Evolutionary conservation across 768 basidiomycete genomes (phyloP), one percentile per base, ranked within the genome.

Genomic region (button mushroom (Agaricus bisporus)): DNA sequence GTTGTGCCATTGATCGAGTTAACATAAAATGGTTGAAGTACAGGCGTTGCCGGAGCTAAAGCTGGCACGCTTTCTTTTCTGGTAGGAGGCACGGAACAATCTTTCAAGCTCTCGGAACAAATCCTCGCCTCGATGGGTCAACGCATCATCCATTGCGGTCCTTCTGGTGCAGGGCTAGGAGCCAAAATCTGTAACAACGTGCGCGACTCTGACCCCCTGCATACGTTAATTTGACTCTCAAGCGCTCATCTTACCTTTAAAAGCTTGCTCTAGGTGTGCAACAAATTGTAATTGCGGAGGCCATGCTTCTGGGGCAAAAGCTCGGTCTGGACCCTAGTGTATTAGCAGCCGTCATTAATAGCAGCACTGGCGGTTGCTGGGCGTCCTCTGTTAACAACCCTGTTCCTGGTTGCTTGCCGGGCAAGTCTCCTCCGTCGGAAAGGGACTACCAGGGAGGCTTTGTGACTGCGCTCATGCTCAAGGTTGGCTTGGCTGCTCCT

Each of bases 171-270:
- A 2, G 92, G 92, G 0, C 70, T 95, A 9, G 91, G 81, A 0
- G 91, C 91, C 2, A 95, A 95, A 71, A 91, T 95, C 36, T 92
- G 90, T 71, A 95, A 94, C 68, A 95, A 95, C 67, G 78, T 82
- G 54, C 61, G 68, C 73, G 56, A 62, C 66, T 11, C 1, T 11
- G 32, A 11, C n/a, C n/a, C n/a, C n/a, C n/a, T n/a, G n/a, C n/a
- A n/a, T n/a, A n/a, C 73, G 4, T 63, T 61, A 41, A 66, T 70
- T 22, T 65, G 65, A 45, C 53, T 49, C 51, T 53, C 29, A 55
- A 28, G 18, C 51, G 32, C 52, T 15, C 43, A 42, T 32, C 47
- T 50, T 37, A 56, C n/a, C 61, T 66, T 54, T 64, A 12, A 36
- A 48, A 84, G 66, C 73, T 85, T 26, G 73, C 88, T 22, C 70